Evolutionary conservation across 2,329 filamentous ascomycete genomes (phyloP).

Genomic region (Curvularia hawaiiensis): DNA sequence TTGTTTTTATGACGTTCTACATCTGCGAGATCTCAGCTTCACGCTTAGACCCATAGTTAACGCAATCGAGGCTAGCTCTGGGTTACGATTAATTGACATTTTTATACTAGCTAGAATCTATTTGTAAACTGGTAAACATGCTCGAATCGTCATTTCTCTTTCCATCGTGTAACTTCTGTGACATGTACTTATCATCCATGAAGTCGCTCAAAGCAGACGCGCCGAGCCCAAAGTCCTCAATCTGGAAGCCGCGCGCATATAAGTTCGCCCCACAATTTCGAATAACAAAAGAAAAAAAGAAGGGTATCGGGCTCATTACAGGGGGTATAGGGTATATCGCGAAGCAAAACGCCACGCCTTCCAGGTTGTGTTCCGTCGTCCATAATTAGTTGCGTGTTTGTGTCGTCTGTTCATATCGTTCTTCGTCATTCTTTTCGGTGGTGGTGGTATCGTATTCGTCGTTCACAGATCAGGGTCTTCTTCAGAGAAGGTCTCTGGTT

Average conservation of each 20-base stretch:
- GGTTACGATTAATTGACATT: not conserved
- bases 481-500: conserved; percentile 13
- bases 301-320: conserved; percentile 19
- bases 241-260: not conserved
- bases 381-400: not conserved
- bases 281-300: conserved; percentile 12
- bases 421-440: not conserved
- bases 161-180: not conserved
- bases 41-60: conserved; percentile 2
- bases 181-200: not conserved
- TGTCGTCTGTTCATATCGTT: conserved; percentile 6
- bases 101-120: not conserved
- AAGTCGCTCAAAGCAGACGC: not conserved
- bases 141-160: not conserved
- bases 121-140: not conserved
- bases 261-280: not conserved
- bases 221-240: not conserved
- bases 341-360: conserved; percentile 19
- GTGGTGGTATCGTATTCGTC: not conserved
- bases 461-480: conserved; percentile 42
- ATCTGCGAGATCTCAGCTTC: conserved; percentile 2
- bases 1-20: conserved; percentile 12
- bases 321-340: conserved; percentile 32
- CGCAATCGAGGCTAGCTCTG: not conserved
- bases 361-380: conserved; percentile 5